Evolutionary conservation across 805 yeast genomes (phyloP), one percentile per base, ranked within the genome.

Genomic region (Ogataea neopini): DNA sequence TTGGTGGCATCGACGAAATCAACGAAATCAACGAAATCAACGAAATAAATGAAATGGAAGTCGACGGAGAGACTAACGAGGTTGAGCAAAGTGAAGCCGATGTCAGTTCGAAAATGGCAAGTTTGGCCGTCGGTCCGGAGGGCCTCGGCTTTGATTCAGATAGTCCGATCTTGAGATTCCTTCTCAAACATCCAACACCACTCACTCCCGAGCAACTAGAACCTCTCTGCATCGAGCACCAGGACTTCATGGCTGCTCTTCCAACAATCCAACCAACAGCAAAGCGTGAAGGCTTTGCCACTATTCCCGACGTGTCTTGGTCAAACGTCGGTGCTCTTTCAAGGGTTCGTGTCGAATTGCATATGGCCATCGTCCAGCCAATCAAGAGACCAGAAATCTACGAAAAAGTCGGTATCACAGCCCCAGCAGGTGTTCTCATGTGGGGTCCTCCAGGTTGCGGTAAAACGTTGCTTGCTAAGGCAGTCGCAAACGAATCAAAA

Each of bases 391-490:
- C 99, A 1, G 97, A 92, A 52, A 70, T 92, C 17, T 94, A 87
- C 62, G 83, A 81, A 53, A 81, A 83, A 49, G 97, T 91, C 9
- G 99, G 99, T 66, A 91, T 94, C 36, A 81, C 89, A 45, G 97
- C 97, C 0, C 98, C 98, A 2, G 90, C 96, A 0, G 99, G 99
- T 48, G 99, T 94, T 1, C 70, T 94, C 20, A 78, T 94, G 75
- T 94, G 99, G 99, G 99, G 99, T 0, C 99, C 99, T 1, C 99
- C 99, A 3, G 99, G 99, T 30, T 94, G 98, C 71, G 99, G 99
- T 76, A 94, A 94, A 64, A 94, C 99, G 0, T 73, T 94, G 42
- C 73, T 94, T 23, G 98, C 98, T 1, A 94, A 94, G 61, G 99
- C 99, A 2, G 98, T 94, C 2, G 99, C 99, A 9, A 92, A 92